Evolutionary conservation across 768 basidiomycete genomes (phyloP), one percentile per base, ranked within the genome.

Genomic region (Mycena olivaceomarginata): DNA sequence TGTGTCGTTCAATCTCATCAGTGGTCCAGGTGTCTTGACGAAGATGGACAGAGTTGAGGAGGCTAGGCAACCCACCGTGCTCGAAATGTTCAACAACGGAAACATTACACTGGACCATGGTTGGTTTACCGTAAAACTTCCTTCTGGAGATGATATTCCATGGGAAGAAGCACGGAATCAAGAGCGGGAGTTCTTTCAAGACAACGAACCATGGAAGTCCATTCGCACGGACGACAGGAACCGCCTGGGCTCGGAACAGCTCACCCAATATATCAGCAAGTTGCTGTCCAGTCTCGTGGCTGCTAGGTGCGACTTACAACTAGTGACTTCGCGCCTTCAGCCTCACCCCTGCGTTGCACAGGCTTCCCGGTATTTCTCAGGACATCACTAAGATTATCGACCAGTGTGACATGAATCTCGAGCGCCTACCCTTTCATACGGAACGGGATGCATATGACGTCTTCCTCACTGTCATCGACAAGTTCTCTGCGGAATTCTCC

Each of bases 81-180:
- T 74, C 41, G 60, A 68, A 18, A 68, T 25, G 0, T 74, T 74
- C 73, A 25, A 74, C 64, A 74, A 74, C 67, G 41, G 56, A 25
- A 62, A n/a, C 1, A 59, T 57, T 13, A 74, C 59, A 46, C 73
- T 74, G 40, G 73, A 74, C n/a, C 62, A 74, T 11, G 73, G 73
- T 3, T 74, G 73, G 73, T 74, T 74, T n/a, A 67, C 73, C 63
- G 73, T 74, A 59, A 74, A 68, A 39, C 73, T 74, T 37, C 66
- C 67, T 3, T 67, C 64, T 16, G 65, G 40, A 64, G 60, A 41
- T 20, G 72, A 74, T 37, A 43, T 74, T 18, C 16, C 67, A 0
- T 74, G 73, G 73, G 67, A 68, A 11, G 40, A 7, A 60, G 73
- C 73, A 5, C 67, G 73, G 39, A 2, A 16, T 37, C 57, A 74